Percentiles rank a stretch among this genome's conserved stretches.
These are phyloP conservation scores for Aleurites moluccanus DNA, from an alignment of 441 rosid genomes.

Conservation along the genomic window DNA sequence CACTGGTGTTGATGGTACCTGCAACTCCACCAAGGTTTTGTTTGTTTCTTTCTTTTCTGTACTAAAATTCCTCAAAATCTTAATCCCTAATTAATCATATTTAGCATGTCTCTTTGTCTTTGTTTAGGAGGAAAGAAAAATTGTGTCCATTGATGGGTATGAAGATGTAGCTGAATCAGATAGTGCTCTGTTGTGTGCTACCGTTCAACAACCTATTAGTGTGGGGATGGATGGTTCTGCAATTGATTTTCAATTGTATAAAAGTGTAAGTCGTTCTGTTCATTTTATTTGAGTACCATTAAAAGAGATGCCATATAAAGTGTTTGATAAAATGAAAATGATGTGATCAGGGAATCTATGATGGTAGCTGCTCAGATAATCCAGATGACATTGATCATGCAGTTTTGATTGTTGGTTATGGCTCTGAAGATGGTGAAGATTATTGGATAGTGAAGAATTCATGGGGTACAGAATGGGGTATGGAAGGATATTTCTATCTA, in stretches of 20 bases:
- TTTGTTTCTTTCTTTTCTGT: background rate
- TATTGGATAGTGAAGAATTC: conserved; percentile 91
- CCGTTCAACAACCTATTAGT: conserved; percentile 69
- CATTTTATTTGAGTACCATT: background rate
- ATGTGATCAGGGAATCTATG: conserved; percentile 57
- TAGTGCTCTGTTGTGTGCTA: conserved; percentile 60
- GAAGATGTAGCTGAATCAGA: conserved; percentile 56
- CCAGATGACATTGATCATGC: conserved; percentile 78
- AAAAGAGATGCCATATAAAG: background rate
- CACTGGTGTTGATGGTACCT: conserved; percentile 48
- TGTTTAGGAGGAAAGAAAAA: conserved; percentile 45
- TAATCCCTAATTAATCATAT: background rate
- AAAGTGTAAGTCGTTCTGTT: conserved; percentile 47
- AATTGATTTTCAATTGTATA: conserved; percentile 63
- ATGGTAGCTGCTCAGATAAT: conserved; percentile 60
- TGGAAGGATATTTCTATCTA: conserved; percentile 53
- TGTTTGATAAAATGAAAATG: background rate
- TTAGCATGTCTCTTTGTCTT: background rate
- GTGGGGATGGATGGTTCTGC: conserved; percentile 70
- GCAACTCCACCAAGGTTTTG: conserved; percentile 58
- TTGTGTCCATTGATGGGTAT: conserved; percentile 59
- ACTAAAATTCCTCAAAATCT: background rate
- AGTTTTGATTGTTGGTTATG: conserved; percentile 70
- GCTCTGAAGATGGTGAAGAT: conserved; percentile 50
- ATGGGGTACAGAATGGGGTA: conserved; percentile 81